Evolutionary conservation across 371 early-diverging fungal species (phyloP).

Genomic region (Mucor mucedo): DNA sequence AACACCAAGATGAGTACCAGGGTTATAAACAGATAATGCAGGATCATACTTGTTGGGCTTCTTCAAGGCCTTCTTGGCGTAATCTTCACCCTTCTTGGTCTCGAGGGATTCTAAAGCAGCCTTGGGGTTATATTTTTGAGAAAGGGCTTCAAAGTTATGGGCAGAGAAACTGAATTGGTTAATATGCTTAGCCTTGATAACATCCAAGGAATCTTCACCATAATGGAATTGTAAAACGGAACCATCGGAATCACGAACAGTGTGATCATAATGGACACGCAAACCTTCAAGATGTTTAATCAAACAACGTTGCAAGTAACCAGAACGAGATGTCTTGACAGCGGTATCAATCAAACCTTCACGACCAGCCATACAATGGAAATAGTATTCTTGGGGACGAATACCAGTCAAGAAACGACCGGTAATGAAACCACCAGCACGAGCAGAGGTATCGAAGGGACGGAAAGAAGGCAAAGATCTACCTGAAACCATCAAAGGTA

Average conservation of each 20-base stretch:
- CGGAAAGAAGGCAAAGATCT: conserved; percentile 97
- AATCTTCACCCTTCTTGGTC: conserved; percentile 76
- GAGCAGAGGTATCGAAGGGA: conserved; percentile 86
- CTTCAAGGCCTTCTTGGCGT: conserved; percentile 80
- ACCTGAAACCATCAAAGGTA: conserved; percentile 98
- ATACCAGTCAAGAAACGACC: conserved; percentile 99
- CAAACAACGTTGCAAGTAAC: conserved; percentile 99
- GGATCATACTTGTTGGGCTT: conserved; percentile 82
- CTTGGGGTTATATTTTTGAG: conserved; percentile 80
- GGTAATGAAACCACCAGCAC: conserved; percentile 98
- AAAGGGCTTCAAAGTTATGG: conserved; percentile 85
- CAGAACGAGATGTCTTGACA: conserved; percentile 99
- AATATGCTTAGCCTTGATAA: conserved; percentile 93
- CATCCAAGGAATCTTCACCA: conserved; percentile 99
- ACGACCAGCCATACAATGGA: conserved; percentile 99
- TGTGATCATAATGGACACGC: conserved; percentile 95
- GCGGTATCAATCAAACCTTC: conserved; percentile 99
- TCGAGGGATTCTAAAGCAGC: conserved; percentile 76
- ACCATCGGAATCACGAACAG: conserved; percentile 95
- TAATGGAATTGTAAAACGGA: conserved; percentile 98
- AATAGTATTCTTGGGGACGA: conserved; percentile 92
- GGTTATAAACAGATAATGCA: conserved; percentile 79
- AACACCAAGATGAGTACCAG: conserved; percentile 86
- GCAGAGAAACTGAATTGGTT: conserved; percentile 93
- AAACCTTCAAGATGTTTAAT: conserved; percentile 99